Base-by-base conservation (phyloP, 202 grass and related monocot species). In the Schoenoplectus triqueter region DNA sequence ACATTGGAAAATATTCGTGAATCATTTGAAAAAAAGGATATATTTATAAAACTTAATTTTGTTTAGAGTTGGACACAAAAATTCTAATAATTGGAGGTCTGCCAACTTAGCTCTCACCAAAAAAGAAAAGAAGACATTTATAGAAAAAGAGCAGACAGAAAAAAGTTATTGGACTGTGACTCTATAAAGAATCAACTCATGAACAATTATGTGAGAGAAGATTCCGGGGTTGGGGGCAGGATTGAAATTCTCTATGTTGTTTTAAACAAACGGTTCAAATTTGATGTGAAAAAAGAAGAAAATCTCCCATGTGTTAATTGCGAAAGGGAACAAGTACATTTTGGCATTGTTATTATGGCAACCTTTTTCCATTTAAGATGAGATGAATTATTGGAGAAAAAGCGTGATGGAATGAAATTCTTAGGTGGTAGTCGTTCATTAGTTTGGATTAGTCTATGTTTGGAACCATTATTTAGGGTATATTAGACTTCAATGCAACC, bases 371-470 rank as follows among this genome's bases (percentile, higher is more conserved):
- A 11, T 49, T 66, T 14, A 69, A 77, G 49, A 69, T 10, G 2
- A 69, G 46, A 82, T 82, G 18, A 69, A 82, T 82, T 15, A 82
- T 67, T 82, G 64, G 49, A 82, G 63, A 31, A 69, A 68, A 67
- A 82, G 40, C 63, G 64, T 82, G 19, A 39, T 52, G 64, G 49
- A 82, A 50, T 54, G 63, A 21, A 82, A 82, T 67, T 82, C 80
- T 56, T 65, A 81, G 73, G 50, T 39, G 7, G 51, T n/a, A 41
- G 20, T 55, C 64, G 69, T 82, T 31, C 31, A 31, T 31, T 31
- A 31, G 31, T 31, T 31, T 31, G 31, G 31, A 31, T 31, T 31
- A 31, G 31, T 31, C 31, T 31, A 31, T 64, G 20, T 64, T 64
- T 60, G 14, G 45, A 6, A 47, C 3, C 7, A 52, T 8, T 52